Percentiles rank a stretch among this genome's conserved stretches.
Conservation (phyloP, 148 eudicot species). For the Hydrangea macrophylla region DNA sequence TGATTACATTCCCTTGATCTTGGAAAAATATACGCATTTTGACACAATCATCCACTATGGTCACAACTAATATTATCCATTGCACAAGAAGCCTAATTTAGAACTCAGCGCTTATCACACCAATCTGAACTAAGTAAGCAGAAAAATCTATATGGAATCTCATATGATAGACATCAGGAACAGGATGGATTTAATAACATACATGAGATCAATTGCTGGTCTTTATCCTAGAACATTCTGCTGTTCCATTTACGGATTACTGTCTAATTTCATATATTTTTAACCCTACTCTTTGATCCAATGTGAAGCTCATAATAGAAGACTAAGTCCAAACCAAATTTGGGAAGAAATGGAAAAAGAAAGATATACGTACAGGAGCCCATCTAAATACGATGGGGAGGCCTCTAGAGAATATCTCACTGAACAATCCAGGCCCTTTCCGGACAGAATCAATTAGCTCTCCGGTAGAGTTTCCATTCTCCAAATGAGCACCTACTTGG, state of each 20-base stretch:
- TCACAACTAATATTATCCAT: neutral
- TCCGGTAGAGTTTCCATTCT: constrained; percentile 34
- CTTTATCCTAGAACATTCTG: neutral
- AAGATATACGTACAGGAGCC: constrained; percentile 69
- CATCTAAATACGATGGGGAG: constrained; percentile 69
- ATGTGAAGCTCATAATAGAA: neutral
- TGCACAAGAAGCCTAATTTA: neutral
- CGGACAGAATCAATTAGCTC: constrained; percentile 18
- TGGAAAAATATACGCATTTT: neutral
- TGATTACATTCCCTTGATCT: neutral
- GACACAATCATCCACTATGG: neutral
- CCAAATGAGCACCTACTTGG: constrained; percentile 76
- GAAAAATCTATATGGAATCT: no score
- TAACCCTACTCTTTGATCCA: neutral
- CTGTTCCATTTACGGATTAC: neutral
- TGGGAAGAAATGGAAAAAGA: neutral
- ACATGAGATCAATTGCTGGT: neutral
- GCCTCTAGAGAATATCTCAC: constrained; percentile 55
- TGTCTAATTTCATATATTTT: neutral
- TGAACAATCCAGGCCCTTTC: constrained; percentile 43
- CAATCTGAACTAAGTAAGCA: neutral
- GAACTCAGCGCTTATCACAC: constrained; percentile 2
- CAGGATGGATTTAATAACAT: neutral
- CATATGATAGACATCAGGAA: no score
- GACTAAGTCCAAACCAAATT: neutral